Percentiles rank a stretch among this genome's conserved stretches.
Conservation (phyloP, 1,284 basidiomycete genomes). For the Amylostereum areolatum region DNA sequence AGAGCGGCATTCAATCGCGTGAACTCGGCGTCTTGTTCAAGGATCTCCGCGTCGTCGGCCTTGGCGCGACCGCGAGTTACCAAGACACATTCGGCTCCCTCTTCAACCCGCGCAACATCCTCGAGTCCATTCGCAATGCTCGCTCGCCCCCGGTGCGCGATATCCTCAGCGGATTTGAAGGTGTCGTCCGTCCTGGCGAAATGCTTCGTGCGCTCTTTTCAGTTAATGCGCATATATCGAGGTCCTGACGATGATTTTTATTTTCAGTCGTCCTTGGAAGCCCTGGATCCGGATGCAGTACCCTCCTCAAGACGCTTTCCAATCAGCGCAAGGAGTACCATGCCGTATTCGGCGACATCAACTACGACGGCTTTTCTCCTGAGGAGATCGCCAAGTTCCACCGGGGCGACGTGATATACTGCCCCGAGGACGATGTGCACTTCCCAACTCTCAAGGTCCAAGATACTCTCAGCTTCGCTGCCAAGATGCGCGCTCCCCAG, state of each 20-base stretch:
- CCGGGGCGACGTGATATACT: constrained; percentile 66
- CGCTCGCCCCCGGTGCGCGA: constrained; percentile 36
- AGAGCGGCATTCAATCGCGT: constrained; percentile 35
- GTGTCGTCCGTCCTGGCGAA: constrained; percentile 50
- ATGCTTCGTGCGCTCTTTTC: constrained; percentile 42
- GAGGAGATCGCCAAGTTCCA: constrained; percentile 46
- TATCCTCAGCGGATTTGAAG: constrained; percentile 44
- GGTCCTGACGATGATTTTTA: background rate
- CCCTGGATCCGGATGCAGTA: constrained; percentile 68
- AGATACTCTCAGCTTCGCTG: constrained; percentile 60
- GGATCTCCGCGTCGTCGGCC: constrained; percentile 42
- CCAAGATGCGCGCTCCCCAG: constrained; percentile 54
- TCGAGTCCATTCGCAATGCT: constrained; percentile 19
- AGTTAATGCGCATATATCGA: background rate
- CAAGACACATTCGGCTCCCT: constrained; percentile 36
- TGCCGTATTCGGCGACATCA: constrained; percentile 54
- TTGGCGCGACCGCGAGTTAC: constrained; percentile 33
- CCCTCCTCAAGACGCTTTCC: constrained; percentile 67
- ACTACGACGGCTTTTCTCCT: constrained; percentile 61
- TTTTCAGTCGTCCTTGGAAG: constrained; percentile 52
- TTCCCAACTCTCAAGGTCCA: constrained; percentile 72
- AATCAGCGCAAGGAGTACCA: constrained; percentile 62
- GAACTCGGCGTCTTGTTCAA: constrained; percentile 46
- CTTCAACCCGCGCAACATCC: constrained; percentile 28
- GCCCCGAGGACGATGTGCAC: constrained; percentile 69